Evolutionary conservation across 1,284 basidiomycete genomes (phyloP), one percentile per base, ranked within the genome.

Genomic region (Takashimella koratensis): DNA sequence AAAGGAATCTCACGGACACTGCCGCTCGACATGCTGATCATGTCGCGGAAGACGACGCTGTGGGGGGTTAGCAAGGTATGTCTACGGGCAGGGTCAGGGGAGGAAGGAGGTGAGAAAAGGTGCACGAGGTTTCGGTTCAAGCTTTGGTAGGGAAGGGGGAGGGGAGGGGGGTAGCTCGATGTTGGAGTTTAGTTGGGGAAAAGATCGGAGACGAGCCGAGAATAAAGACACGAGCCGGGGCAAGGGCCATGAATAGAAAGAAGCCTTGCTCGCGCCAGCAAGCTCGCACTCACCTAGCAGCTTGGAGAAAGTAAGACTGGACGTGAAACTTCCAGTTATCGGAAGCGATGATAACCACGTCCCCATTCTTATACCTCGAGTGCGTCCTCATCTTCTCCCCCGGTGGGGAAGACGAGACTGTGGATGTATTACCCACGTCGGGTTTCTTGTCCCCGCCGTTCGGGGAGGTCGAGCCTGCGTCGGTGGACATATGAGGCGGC

Each of bases 21-120:
- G 5, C 36, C 47, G 4, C 21, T 25, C 3, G 51, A 50, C 21
- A 45, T n/a, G 10, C 24, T n/a, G 22, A 21, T 45, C 10, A 16
- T 19, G 16, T 36, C 36, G 5, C 54, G 54, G 24, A 56, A 45
- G 3, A 48, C 54, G 4, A 39, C n/a, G 20, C 54, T 55, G 36
- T 5, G 1, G 2, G 42, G 47, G 24, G 51, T 45, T 12, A 10
- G 13, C 8, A 22, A 42, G 5, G 39, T 26, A 26, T 3, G 19
- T 45, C 10, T 2, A 8, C 43, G n/a, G 21, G 22, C n/a, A 12
- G 2, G 43, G 43, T 6, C 16, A 44, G 4, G 5, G 5, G 22
- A 24, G 19, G 43, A 24, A 44, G 19, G 24, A 24, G 24, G 44
- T 2, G 19, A n/a, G 22, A 6, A 4, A 20, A 26, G n/a, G 26